Percentiles rank a stretch among this genome's conserved stretches.
Evolutionary conservation across 495 filamentous ascomycete genomes (phyloP).

Genomic region (Aspergillus avenaceus): DNA sequence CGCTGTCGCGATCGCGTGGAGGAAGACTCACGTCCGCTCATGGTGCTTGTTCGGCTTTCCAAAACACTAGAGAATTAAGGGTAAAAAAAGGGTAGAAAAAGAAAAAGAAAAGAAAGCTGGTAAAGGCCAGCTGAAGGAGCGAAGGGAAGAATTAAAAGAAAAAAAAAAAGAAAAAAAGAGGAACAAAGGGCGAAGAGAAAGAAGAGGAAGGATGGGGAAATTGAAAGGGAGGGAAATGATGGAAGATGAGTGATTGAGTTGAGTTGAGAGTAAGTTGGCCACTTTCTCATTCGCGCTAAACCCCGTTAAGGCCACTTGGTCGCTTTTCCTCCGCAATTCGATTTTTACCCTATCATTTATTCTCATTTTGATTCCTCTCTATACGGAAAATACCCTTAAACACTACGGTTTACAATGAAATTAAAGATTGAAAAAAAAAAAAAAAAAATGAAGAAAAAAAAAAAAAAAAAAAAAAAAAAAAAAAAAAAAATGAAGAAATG

Average conservation of each 20-base stretch:
- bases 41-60: constrained; percentile 37
- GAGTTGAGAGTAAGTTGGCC: constrained; percentile 31
- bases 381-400: too few relatives aligned
- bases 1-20: constrained; percentile 40
- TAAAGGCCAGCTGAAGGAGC: constrained; percentile 54
- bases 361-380: too few relatives aligned
- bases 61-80: constrained; percentile 22
- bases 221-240: constrained; percentile 31
- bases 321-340: constrained; percentile 17
- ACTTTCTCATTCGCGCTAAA: constrained; percentile 44
- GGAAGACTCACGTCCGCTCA: constrained; percentile 45
- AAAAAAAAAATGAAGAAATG: too few relatives aligned
- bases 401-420: too few relatives aligned
- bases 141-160: constrained; percentile 36
- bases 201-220: constrained; percentile 26
- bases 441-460: too few relatives aligned
- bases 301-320: constrained; percentile 42
- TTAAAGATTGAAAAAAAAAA: too few relatives aligned
- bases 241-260: constrained; percentile 26
- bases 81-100: constrained; percentile 1
- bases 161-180: constrained; percentile 38
- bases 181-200: constrained; percentile 25
- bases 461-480: too few relatives aligned
- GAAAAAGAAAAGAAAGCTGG: constrained; percentile 39
- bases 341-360: too few relatives aligned